Evolutionary conservation across 176 grass and related monocot species (phyloP).

Genomic region (Aegilops umbellulata): DNA sequence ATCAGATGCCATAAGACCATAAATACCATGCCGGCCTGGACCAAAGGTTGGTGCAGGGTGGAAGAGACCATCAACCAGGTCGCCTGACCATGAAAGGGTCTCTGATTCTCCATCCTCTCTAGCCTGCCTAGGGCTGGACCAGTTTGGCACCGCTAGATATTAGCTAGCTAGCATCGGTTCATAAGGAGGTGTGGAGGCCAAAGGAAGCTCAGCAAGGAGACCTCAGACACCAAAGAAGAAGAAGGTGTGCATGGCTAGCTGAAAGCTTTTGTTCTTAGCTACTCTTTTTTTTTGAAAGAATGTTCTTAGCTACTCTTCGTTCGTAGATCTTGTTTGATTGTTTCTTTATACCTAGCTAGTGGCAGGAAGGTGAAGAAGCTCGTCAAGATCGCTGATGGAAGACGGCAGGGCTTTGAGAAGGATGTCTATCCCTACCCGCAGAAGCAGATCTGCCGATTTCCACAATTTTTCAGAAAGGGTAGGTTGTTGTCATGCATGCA

Average conservation of each 20-base stretch:
- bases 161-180: conserved; percentile 22
- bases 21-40: conserved; percentile 29
- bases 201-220: background rate
- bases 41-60: conserved; percentile 41
- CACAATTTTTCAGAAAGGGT: conserved; percentile 86
- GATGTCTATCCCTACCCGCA: conserved; percentile 32
- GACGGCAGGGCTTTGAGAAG: conserved; percentile 26
- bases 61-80: conserved; percentile 23
- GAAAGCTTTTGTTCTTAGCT: background rate
- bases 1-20: conserved; percentile 43
- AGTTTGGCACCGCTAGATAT: conserved; percentile 15
- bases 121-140: conserved; percentile 35
- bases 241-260: background rate
- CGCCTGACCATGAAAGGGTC: conserved; percentile 21
- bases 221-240: background rate
- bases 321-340: background rate
- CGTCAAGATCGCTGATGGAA: conserved; percentile 37
- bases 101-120: conserved; percentile 32
- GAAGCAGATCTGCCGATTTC: conserved; percentile 67
- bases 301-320: background rate
- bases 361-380: conserved; percentile 14
- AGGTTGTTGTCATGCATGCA: background rate
- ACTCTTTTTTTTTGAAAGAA: no score
- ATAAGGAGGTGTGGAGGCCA: conserved; percentile 14
- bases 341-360: background rate